A percentile compares a stretch with the other conserved stretches of the same genome.
These are phyloP conservation scores for Starmera quercuum DNA, from an alignment of 805 yeast genomes.

Conservation along the genomic window DNA sequence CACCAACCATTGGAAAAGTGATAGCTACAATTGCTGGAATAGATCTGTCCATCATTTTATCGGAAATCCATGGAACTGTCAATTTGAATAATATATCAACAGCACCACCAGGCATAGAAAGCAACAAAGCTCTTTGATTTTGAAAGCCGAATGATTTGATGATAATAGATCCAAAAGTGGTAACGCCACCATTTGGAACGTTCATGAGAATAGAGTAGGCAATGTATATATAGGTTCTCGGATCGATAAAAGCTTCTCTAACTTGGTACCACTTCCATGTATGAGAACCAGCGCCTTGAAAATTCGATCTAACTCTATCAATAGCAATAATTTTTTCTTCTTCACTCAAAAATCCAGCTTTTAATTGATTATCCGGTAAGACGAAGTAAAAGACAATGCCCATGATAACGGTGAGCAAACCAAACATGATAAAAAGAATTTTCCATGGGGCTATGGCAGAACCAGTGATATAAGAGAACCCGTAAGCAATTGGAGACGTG, in stretches of 20 bases:
- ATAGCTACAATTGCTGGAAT: neutral
- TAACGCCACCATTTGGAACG: constrained; percentile 40
- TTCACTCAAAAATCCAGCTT: constrained; percentile 29
- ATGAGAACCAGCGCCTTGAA: constrained; percentile 39
- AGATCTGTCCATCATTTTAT: neutral
- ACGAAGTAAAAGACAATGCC: constrained; percentile 33
- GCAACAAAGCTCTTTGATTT: constrained; percentile 28
- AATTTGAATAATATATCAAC: constrained; percentile 23
- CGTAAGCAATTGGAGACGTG: constrained; percentile 43
- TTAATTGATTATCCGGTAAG: constrained; percentile 38
- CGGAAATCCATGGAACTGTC: constrained; percentile 1
- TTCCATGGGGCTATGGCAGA: constrained; percentile 39
- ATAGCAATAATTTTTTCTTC: constrained; percentile 31
- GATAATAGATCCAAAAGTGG: constrained; percentile 43
- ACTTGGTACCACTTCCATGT: constrained; percentile 38
- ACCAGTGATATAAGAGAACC: constrained; percentile 25
- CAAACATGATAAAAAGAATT: constrained; percentile 41
- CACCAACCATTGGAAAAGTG: neutral
- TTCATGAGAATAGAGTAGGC: constrained; percentile 22
- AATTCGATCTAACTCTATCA: constrained; percentile 33
- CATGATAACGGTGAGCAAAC: constrained; percentile 38
- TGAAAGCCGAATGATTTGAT: constrained; percentile 43
- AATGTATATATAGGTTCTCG: constrained; percentile 30
- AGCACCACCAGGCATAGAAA: constrained; percentile 38
- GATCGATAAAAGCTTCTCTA: constrained; percentile 33